phyloP scores from a whole-genome alignment of 2,329 filamentous ascomycete genomes.

The Microsporum ferrugineum region DNA sequence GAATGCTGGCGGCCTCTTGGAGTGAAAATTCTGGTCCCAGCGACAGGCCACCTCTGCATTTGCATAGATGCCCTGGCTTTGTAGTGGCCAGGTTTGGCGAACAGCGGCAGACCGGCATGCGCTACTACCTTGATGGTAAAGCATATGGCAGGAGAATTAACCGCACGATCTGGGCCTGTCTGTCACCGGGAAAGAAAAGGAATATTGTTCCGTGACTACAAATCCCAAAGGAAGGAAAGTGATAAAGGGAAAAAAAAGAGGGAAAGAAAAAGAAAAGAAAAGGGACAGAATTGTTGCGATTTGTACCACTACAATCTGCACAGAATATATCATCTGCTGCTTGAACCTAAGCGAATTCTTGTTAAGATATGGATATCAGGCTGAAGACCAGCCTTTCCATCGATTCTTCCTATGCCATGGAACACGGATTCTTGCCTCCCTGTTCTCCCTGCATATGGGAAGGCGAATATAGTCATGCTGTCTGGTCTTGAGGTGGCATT shows the following conservation, averaged over 20 bases:
- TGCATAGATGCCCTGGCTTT: background rate
- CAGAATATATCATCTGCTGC: background rate
- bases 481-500: background rate
- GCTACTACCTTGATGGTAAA: background rate
- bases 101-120: background rate
- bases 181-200: background rate
- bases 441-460: background rate
- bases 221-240: background rate
- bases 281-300: background rate
- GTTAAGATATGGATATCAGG: background rate
- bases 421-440: background rate
- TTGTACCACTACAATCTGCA: background rate
- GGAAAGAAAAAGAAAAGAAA: background rate
- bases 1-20: background rate
- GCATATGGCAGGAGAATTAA: background rate
- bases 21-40: background rate
- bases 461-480: background rate
- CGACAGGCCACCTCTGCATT: background rate
- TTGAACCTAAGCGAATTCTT: background rate
- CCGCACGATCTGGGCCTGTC: background rate
- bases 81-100: conserved; percentile 1
- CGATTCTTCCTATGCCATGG: background rate
- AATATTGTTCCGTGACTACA: background rate
- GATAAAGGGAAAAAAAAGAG: background rate
- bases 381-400: background rate